Base-by-base conservation (phyloP, 106 monocot species). In the Platanthera guangdongensis region DNA sequence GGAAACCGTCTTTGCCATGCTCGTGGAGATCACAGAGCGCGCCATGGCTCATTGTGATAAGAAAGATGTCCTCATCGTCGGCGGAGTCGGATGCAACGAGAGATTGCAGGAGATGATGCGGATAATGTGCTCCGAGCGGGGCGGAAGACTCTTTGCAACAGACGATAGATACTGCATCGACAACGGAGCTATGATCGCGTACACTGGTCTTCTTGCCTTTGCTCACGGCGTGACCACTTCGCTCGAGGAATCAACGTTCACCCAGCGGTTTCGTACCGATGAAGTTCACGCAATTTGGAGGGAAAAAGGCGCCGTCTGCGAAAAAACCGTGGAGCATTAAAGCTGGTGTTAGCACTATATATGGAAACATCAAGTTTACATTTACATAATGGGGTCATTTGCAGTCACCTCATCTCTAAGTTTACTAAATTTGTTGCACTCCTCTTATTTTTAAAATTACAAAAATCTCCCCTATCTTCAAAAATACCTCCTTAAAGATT, bases 181-280 rank as follows among this genome's bases (percentile, higher is more conserved):
- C 78, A 99, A 99, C 70, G 99, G 99, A 51, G 99, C 99, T 6
- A 99, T 99, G 99, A 99, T 94, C 72, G 99, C 99, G 60, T 99
- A 99, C 75, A 94, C 94, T 47, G 99, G 99, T 25, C 89, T 99
- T 25, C 83, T 99, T 62, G 99, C 89, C 16, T 94, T 88, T 78
- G 89, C 88, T 22, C 82, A 92, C 77, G 99, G 99, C 14, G 32
- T 81, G 28, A 94, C 86, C 48, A 94, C 90, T 8, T 86, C 94
- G 0, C 39, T 99, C 13, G 85, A 92, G 71, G 99, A 94, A 78
- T 90, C 99, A 4, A 90, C 88, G 50, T 99, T 92, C 72, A 99
- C 99, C 10, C 99, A 94, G 78, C 89, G 94, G 57, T 99, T 92
- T 62, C 78, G 94, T 78, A 94, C 99, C 0, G 94, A 99, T 68